phyloP scores from a whole-genome alignment of 345 rosid species.

The Gossypium anomalum region DNA sequence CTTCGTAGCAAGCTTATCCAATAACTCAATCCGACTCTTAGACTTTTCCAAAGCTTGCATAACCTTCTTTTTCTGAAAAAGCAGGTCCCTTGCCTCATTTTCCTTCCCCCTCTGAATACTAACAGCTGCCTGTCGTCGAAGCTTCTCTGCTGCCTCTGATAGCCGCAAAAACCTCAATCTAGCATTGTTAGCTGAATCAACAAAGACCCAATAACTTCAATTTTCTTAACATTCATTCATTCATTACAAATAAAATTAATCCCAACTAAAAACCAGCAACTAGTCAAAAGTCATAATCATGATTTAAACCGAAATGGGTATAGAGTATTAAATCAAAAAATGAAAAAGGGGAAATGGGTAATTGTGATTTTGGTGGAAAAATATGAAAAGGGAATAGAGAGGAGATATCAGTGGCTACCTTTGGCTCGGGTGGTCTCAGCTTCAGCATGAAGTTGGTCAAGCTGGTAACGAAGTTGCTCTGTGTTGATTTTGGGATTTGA shows the following conservation, averaged over 20 bases:
- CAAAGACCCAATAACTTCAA: neutral
- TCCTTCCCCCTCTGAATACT: conserved; percentile 61
- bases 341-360: neutral
- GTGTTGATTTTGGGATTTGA: conserved; percentile 30
- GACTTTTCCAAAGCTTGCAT: conserved; percentile 72
- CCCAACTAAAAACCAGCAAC: neutral
- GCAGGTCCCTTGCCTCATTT: conserved; percentile 71
- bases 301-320: neutral
- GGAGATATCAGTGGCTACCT: conserved; percentile 33
- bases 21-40: conserved; percentile 62
- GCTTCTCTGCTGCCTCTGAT: conserved; percentile 84
- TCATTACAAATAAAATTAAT: neutral
- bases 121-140: conserved; percentile 64
- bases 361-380: neutral
- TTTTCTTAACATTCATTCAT: neutral
- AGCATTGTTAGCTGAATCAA: conserved; percentile 56
- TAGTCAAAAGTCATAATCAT: neutral
- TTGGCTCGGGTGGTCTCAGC: conserved; percentile 61
- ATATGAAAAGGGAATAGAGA: neutral
- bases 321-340: too few species aligned
- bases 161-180: conserved; percentile 77
- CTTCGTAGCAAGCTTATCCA: conserved; percentile 63
- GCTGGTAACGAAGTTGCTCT: conserved; percentile 59
- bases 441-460: conserved; percentile 71
- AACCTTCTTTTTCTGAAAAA: conserved; percentile 82